These are phyloP conservation scores for Phallus indusiatus DNA, from an alignment of 768 basidiomycete genomes.

Conservation along the genomic window DNA sequence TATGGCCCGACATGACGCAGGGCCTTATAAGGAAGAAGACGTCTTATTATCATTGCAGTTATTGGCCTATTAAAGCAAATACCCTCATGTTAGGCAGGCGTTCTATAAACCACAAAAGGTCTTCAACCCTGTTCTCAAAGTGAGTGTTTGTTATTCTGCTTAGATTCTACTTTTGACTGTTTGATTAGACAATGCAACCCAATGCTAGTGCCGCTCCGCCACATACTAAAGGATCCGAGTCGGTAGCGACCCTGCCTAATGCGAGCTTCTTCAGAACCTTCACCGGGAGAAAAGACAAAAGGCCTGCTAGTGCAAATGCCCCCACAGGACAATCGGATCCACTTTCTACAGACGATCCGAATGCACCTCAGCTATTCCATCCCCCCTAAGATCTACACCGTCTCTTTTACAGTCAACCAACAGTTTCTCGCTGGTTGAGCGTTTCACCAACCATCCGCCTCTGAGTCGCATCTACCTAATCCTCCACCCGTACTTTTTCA, in stretches of 20 bases:
- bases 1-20: conserved; percentile 24
- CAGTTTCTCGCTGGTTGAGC: conserved; percentile 91
- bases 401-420: conserved; percentile 55
- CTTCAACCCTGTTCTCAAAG: conserved; percentile 61
- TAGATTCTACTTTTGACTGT: neutral
- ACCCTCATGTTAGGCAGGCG: conserved; percentile 92
- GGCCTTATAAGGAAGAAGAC: conserved; percentile 90
- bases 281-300: conserved; percentile 3
- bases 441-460: conserved; percentile 89
- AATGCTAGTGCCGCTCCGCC: neutral
- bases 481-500: conserved; percentile 63
- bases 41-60: conserved; percentile 86
- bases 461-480: conserved; percentile 62
- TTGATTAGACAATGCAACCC: neutral
- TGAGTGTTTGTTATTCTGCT: neutral
- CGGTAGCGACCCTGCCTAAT: neutral
- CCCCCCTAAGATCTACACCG: conserved; percentile 19
- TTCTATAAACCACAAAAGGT: conserved; percentile 83
- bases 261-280: conserved; percentile 3
- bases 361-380: neutral
- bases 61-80: conserved; percentile 93
- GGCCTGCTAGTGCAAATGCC: conserved; percentile 17
- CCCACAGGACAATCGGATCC: conserved; percentile 18
- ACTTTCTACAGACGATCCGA: conserved; percentile 3
- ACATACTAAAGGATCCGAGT: neutral